Evolutionary conservation across 192 early-diverging fungal genomes (phyloP), one percentile per base, ranked within the genome.

Genomic region (Podila clonocystis): DNA sequence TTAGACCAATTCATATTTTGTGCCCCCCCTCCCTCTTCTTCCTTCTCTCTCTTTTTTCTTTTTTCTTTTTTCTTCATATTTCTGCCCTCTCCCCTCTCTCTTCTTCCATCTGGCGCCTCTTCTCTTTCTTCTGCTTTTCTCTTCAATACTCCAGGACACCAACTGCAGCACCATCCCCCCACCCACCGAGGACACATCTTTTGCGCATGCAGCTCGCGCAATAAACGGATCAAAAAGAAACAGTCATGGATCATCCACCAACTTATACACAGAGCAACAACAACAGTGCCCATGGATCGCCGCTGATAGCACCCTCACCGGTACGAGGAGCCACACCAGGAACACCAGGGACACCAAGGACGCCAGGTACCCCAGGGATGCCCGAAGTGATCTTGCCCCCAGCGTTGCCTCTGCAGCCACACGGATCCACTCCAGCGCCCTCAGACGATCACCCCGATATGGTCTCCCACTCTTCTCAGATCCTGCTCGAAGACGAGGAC

Each of bases 401-500:
- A 1, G 55, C 57, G 5, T 34, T 52, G 13, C 34, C 58, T 24
- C 52, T 36, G n/a, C 34, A 36, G 34, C 29, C 67, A 3, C 52
- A 50, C 11, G 73, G 59, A 3, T 28, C 65, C 22, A 67, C 64
- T 17, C 62, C 67, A 24, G 64, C 59, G 11, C 65, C 65, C 9
- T 63, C 17, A 5, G 65, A 67, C 19, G 49, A 61, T 13, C 73
- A 74, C 17, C 19, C 65, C 28, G 50, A 68, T 36, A 68, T 68
- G 65, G 41, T 63, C 31, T 49, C 65, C 1, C 59, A 63, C 41
- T 38, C 55, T 28, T 45, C 73, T 3, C 52, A 63, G 26, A 50
- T 64, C 49, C 50, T 64, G 13, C 49, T 75, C 29, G 73, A 45
- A 7, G 73, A 75, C 58, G 73, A 75, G 20, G 62, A 64, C 6